Evolutionary conservation across 345 rosid species (phyloP).

Genomic region (Salix arbutifolia): DNA sequence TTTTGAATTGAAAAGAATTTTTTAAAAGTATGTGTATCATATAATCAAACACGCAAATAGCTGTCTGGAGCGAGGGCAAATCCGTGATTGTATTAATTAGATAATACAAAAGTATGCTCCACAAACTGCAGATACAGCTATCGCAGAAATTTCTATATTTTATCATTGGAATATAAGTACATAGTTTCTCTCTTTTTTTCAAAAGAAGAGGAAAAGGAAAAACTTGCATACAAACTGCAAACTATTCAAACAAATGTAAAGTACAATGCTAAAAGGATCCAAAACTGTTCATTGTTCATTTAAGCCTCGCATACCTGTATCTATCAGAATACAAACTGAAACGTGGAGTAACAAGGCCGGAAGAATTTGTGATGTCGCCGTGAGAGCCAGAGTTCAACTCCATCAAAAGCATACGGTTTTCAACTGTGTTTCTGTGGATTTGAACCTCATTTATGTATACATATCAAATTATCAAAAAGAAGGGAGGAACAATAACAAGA

Average conservation of each 20-base stretch:
- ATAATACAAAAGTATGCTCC: too few species aligned
- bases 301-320: neutral
- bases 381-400: neutral
- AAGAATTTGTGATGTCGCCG: neutral
- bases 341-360: neutral
- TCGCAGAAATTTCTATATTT: neutral
- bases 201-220: neutral
- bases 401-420: neutral
- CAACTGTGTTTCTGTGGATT: neutral
- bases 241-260: neutral
- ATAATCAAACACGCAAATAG: too few species aligned
- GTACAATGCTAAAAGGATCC: neutral
- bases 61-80: neutral
- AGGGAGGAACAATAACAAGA: neutral
- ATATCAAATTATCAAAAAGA: slow-evolving; percentile 3
- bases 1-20: too few species aligned
- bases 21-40: too few species aligned
- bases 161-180: neutral
- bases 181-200: neutral
- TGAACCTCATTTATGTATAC: neutral
- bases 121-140: neutral
- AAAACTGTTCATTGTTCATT: neutral
- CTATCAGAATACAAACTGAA: neutral
- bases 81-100: neutral
- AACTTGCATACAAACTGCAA: neutral